phyloP scores from a whole-genome alignment of 2,329 filamentous ascomycete genomes.

The Ascochyta rabiei region DNA sequence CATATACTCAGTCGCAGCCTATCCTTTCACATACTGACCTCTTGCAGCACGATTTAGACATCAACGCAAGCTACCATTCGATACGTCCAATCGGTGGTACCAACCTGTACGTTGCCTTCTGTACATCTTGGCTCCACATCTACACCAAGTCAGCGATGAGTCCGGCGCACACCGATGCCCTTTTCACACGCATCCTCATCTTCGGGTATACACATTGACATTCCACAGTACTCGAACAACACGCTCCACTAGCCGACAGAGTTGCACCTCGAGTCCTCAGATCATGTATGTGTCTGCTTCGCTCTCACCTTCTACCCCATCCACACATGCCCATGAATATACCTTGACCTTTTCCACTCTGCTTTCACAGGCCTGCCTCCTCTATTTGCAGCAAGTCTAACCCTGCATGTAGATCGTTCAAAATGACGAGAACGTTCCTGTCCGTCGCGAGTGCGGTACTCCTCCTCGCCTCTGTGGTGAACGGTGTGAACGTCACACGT shows the following conservation, averaged over 20 bases:
- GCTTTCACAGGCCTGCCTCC: neutral
- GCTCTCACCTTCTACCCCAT: too few relatives aligned
- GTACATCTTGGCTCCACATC: neutral
- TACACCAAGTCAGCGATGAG: neutral
- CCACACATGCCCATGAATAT: too few relatives aligned
- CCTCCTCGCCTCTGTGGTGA: constrained; percentile 18
- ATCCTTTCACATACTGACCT: neutral
- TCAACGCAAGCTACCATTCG: neutral
- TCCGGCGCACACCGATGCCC: neutral
- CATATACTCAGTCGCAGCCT: neutral
- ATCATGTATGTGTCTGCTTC: neutral
- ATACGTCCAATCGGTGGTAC: neutral
- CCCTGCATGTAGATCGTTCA: neutral
- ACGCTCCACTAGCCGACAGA: neutral
- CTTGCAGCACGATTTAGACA: neutral
- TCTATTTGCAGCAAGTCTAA: neutral
- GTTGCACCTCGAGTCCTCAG: neutral
- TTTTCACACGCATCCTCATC: neutral
- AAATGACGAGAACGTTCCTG: constrained; percentile 19
- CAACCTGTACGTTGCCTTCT: neutral
- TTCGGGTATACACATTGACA: neutral
- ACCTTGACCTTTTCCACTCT: neutral
- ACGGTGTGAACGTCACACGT: constrained; percentile 24
- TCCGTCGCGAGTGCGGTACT: constrained; percentile 22
- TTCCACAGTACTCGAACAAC: neutral